A percentile compares a stretch with the other conserved stretches of the same genome.
Conservation (phyloP, 2,329 filamentous ascomycete species). For the Cytospora leucostoma region DNA sequence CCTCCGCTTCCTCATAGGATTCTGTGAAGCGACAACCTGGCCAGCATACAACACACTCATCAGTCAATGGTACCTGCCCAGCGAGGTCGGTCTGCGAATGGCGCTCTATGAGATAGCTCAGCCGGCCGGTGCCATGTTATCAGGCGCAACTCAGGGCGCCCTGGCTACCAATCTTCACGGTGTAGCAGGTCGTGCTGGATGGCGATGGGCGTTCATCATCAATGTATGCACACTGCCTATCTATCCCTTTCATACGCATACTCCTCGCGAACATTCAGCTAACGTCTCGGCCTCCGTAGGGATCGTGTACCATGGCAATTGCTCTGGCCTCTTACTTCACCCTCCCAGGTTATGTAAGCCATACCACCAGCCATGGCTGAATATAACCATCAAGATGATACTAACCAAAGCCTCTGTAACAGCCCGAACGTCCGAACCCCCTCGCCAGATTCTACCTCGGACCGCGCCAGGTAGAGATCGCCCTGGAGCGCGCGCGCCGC, state of each 20-base stretch:
- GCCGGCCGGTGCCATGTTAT: conserved; percentile 22
- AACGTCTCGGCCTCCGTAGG: background rate
- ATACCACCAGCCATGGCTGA: too few species aligned
- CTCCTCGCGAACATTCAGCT: background rate
- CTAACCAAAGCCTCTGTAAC: background rate
- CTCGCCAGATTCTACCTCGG: conserved; percentile 19
- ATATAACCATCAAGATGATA: too few species aligned
- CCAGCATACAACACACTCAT: conserved; percentile 20
- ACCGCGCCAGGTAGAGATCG: conserved; percentile 21
- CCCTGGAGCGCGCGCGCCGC: conserved; percentile 14
- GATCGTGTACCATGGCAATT: conserved; percentile 15
- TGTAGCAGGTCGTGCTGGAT: conserved; percentile 15
- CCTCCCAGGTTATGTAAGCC: conserved; percentile 13
- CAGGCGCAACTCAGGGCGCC: conserved; percentile 15
- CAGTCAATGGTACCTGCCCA: conserved; percentile 21
- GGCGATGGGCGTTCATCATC: conserved; percentile 23
- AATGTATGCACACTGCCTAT: background rate
- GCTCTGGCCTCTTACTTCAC: conserved; percentile 14
- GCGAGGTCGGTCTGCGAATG: conserved; percentile 21
- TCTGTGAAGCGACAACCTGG: conserved; percentile 19
- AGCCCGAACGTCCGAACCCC: conserved; percentile 21
- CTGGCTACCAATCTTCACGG: conserved; percentile 18
- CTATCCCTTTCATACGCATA: too few species aligned
- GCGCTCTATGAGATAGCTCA: conserved; percentile 22
- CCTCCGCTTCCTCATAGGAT: conserved; percentile 21